Conservation (phyloP, 148 eudicot species). For the Salicornia ramosissima region DNA sequence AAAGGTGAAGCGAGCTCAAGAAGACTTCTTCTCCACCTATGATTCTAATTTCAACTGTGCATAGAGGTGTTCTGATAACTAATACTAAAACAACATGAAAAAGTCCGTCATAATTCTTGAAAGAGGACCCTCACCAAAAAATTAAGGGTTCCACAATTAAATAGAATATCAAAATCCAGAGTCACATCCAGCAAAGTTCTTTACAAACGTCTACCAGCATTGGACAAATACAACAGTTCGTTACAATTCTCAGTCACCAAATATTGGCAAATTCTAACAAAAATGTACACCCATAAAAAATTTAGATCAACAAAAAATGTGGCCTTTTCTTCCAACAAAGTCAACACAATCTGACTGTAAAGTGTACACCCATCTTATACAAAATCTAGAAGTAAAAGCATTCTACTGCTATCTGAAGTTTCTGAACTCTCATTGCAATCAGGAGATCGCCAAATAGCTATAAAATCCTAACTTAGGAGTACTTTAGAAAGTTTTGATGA, state of each 20-base stretch:
- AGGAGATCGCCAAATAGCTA: neutral
- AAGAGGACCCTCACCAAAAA: too few species aligned
- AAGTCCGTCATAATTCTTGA: too few species aligned
- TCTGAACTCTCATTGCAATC: neutral
- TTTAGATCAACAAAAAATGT: neutral
- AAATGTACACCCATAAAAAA: neutral
- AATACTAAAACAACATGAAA: neutral
- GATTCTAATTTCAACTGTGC: neutral
- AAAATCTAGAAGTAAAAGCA: neutral
- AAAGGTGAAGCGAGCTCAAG: neutral
- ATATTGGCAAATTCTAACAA: neutral
- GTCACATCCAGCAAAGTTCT: neutral
- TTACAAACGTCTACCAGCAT: neutral
- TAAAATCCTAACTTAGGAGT: too few species aligned
- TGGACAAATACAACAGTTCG: neutral
- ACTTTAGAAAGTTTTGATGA: too few species aligned
- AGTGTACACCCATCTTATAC: neutral
- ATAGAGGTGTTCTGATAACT: neutral
- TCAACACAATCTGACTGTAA: neutral
- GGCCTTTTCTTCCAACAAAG: neutral
- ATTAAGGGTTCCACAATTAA: neutral
- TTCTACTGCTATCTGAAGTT: neutral
- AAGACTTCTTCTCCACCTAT: neutral
- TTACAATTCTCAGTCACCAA: neutral
- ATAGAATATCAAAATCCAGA: too few species aligned